Evolutionary conservation across 768 basidiomycete species (phyloP), one percentile per base, ranked within the genome.

Genomic region (Russula lepida): DNA sequence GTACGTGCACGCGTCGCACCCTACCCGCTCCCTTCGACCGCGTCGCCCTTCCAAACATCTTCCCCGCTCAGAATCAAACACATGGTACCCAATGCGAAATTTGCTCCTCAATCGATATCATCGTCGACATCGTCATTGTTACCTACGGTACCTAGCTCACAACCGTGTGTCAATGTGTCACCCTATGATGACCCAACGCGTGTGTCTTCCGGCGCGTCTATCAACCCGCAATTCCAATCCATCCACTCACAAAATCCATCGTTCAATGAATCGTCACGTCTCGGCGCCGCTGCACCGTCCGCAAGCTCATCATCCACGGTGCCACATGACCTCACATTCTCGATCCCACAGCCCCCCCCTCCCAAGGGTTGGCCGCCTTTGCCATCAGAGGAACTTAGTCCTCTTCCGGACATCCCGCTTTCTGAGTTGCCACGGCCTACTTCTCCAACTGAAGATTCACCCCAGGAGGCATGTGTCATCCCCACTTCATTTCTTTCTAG

Each of bases 1-100:
- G 41, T 27, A n/a, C 44, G 55, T 17, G 53, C 21, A 28, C 54
- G 57, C 44, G 30, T 35, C 11, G 50, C 58, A 12, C 64, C 66
- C 2, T 62, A 62, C 44, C 54, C 48, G 13, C 27, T 30, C 27
- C 59, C 61, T 8, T 47, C 52, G 28, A 37, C 30, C 49, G 48
- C 60, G 52, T 57, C 53, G 17, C 7, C 35, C 7, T 58, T 52
- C 6, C 55, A 32, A 3, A 15, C 48, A 30, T 25, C 49, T 7
- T 8, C 46, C 12, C 54, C 23, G 2, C 51, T 56, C 15, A 12
- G 53, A 25, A 35, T 46, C 32, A 46, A 50, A 46, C 46, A 49
- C 7, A 23, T 54, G 50, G 25, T 28, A 15, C 50, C 49, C 27
- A 41, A 39, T 11, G 23, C 47, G n/a, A 19, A 43, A 8, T 25